Evolutionary conservation across 495 filamentous ascomycete species (phyloP).

Genomic region (Lepidopterella palustris): DNA sequence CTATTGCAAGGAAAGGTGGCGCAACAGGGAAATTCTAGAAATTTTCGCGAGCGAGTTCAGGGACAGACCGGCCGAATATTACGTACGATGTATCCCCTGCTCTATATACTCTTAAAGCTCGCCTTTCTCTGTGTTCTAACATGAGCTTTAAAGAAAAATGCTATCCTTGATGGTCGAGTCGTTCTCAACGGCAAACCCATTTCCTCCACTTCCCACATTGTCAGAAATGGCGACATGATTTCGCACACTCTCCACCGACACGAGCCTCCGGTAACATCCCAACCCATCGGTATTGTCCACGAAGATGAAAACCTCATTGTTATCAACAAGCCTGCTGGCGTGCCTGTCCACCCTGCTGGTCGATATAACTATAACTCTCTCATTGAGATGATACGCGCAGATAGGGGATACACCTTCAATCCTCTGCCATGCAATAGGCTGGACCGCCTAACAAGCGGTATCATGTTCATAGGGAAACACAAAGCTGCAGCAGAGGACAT

Average conservation of each 20-base stretch:
- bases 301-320: slow-evolving; percentile 89
- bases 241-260: slow-evolving; percentile 93
- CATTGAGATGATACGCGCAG: slow-evolving; percentile 82
- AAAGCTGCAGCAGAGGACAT: slow-evolving; percentile 72
- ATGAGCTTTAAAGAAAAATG: slow-evolving; percentile 53
- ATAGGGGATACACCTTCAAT: slow-evolving; percentile 61
- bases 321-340: slow-evolving; percentile 91
- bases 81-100: slow-evolving; percentile 44
- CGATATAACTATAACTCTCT: slow-evolving; percentile 93
- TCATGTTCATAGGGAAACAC: slow-evolving; percentile 95
- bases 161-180: slow-evolving; percentile 71
- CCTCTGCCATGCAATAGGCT: slow-evolving; percentile 86
- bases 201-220: slow-evolving; percentile 46
- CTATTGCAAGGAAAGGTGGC: slow-evolving; percentile 84
- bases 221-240: slow-evolving; percentile 79
- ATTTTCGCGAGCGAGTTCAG: slow-evolving; percentile 81
- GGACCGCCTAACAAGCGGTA: slow-evolving; percentile 87
- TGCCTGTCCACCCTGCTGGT: slow-evolving; percentile 91
- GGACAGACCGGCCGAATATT: slow-evolving; percentile 81
- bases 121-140: not conserved
- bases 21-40: slow-evolving; percentile 65
- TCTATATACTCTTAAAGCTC: not conserved
- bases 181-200: slow-evolving; percentile 62
- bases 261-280: slow-evolving; percentile 82
- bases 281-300: slow-evolving; percentile 72